Evolutionary conservation across 352 stramenopile species (phyloP), one percentile per base, ranked within the genome.

Genomic region (Nothophytophthora sp.): DNA sequence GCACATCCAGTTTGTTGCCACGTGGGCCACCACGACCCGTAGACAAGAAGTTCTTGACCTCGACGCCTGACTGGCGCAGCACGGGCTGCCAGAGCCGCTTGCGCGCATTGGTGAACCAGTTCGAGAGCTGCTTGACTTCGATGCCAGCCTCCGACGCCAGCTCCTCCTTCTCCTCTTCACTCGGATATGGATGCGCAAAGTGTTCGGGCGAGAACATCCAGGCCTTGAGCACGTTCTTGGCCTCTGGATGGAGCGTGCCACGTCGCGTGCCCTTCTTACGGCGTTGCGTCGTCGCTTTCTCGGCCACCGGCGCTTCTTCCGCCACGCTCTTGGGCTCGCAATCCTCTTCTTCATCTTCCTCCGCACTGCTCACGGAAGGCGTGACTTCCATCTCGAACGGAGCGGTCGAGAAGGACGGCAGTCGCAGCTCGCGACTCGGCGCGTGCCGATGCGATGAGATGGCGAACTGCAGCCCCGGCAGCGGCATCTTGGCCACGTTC

Each of bases 131-230:
- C 50, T 95, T 95, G 38, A 95, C 80, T 55, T 95, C 82, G 25
- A 95, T 95, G 12, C 85, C 85, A 16, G 85, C 82, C 38, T 92
- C 82, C 1, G 62, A 63, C 1, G 81, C 85, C 18, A 95, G 53
- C 52, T 92, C 79, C 50, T 95, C 85, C 61, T 95, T 95, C 56
- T 93, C 85, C 44, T 95, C 85, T 56, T 95, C 85, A 48, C 81
- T 95, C 32, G 85, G 85, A 51, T 95, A 95, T 30, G 85, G 85
- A 45, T 95, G 85, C 9, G 81, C 81, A 67, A 95, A 93, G 63
- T 95, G 82, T 43, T 92, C 85, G 12, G 85, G 82, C 36, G 82
- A 92, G 51, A 95, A 95, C 85, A 95, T 95, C 85, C 85, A 95
- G 11, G 85, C 85, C 54, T 95, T 95, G 10, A 95, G 59, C 41